Evolutionary conservation across 768 basidiomycete genomes (phyloP).

Genomic region (Chalciporus piperatus): DNA sequence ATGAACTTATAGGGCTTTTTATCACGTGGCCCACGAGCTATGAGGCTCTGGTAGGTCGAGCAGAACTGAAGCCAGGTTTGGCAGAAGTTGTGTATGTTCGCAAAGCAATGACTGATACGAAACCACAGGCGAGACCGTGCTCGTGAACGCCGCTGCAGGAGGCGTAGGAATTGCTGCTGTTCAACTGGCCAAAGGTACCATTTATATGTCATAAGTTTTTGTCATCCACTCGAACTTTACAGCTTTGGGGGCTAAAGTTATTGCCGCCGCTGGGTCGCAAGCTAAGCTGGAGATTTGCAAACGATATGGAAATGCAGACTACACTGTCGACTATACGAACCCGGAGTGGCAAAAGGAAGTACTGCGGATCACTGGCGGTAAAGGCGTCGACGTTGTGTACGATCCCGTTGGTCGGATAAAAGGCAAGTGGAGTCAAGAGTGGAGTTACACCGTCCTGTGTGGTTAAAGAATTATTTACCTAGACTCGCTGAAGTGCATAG

Average conservation of each 20-base stretch:
- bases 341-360: constrained; percentile 90
- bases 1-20: constrained; percentile 52
- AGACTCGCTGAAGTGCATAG: constrained; percentile 90
- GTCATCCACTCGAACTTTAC: not conserved
- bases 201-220: not conserved
- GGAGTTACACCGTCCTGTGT: not conserved
- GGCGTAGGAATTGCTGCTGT: constrained; percentile 92
- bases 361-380: constrained; percentile 73
- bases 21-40: constrained; percentile 95
- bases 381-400: constrained; percentile 84
- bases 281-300: constrained; percentile 79
- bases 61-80: constrained; percentile 71
- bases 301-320: constrained; percentile 78
- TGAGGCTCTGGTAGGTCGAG: constrained; percentile 85
- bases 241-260: constrained; percentile 92
- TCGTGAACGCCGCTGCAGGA: constrained; percentile 94
- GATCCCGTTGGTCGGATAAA: constrained; percentile 83
- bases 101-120: constrained; percentile 5
- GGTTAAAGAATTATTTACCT: not conserved
- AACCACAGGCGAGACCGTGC: constrained; percentile 76
- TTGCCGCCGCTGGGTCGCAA: constrained; percentile 83
- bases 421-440: constrained; percentile 36
- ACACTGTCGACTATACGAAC: constrained; percentile 74
- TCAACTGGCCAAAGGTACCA: constrained; percentile 84
- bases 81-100: not conserved